Percentiles rank a stretch among this genome's conserved stretches.
These are phyloP conservation scores for Metschnikowia cerradonensis DNA, from an alignment of 805 yeast genomes.

Conservation along the genomic window DNA sequence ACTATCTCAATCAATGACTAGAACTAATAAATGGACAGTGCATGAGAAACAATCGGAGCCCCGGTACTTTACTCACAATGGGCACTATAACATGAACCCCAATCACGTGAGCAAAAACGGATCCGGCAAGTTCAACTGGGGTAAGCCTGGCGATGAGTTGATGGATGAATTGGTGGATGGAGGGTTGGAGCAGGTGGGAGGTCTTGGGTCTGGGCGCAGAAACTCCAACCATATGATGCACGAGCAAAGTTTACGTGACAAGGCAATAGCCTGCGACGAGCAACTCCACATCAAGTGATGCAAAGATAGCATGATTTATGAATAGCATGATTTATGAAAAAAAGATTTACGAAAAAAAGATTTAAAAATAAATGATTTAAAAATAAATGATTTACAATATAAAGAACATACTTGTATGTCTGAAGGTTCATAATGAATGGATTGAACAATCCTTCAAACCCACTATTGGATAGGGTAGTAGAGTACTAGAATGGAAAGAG, in stretches of 20 bases:
- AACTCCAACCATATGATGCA: slow-evolving; percentile 38
- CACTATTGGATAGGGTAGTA: no score
- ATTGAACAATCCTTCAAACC: no score
- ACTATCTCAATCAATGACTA: slow-evolving; percentile 43
- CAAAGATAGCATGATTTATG: no score
- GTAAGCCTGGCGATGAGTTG: slow-evolving; percentile 73
- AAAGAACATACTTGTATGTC: no score
- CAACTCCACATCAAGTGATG: slow-evolving; percentile 2
- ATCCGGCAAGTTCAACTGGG: slow-evolving; percentile 88
- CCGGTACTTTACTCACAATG: slow-evolving; percentile 76
- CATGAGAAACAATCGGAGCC: slow-evolving; percentile 59
- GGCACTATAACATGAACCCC: slow-evolving; percentile 65
- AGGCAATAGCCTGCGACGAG: slow-evolving; percentile 18
- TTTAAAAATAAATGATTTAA: no score
- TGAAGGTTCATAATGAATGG: no score
- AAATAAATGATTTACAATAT: no score
- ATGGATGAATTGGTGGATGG: slow-evolving; percentile 51
- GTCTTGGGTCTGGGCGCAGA: slow-evolving; percentile 26
- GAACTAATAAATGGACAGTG: slow-evolving; percentile 74
- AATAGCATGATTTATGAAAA: no score
- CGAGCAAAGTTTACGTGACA: slow-evolving; percentile 25
- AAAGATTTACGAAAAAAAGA: no score
- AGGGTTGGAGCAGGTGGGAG: slow-evolving; percentile 30
- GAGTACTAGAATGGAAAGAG: no score
- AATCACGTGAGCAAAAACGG: slow-evolving; percentile 78